Conservation (phyloP, 1,139 yeast genomes). For the Meyerozyma carpophila region DNA sequence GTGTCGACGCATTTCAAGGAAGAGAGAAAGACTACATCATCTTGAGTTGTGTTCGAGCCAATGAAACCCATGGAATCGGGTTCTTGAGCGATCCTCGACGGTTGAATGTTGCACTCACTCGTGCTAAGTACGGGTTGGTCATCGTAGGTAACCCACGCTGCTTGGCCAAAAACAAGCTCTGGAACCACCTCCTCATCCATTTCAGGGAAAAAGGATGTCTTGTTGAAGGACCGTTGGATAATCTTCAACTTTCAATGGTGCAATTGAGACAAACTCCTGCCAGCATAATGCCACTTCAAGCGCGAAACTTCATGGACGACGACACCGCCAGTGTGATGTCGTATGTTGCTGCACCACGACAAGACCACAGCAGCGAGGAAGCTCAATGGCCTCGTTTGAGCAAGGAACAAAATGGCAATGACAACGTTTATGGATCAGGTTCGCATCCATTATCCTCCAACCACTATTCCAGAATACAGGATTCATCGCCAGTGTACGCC, state of each 20-base stretch:
- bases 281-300: background rate
- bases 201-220: slow-evolving; percentile 81
- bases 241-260: slow-evolving; percentile 67
- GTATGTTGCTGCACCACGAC: slow-evolving; percentile 25
- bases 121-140: slow-evolving; percentile 83
- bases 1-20: slow-evolving; percentile 96
- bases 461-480: slow-evolving; percentile 31
- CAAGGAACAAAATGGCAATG: slow-evolving; percentile 7
- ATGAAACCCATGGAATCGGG: slow-evolving; percentile 78
- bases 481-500: slow-evolving; percentile 2
- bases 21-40: slow-evolving; percentile 90
- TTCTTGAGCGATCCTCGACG: slow-evolving; percentile 87
- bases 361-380: slow-evolving; percentile 6
- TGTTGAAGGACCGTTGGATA: slow-evolving; percentile 89
- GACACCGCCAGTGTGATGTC: slow-evolving; percentile 49
- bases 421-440: slow-evolving; percentile 12
- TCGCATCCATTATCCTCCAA: slow-evolving; percentile 31
- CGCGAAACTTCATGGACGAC: slow-evolving; percentile 12
- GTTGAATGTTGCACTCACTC: slow-evolving; percentile 84
- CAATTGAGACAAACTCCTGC: slow-evolving; percentile 34
- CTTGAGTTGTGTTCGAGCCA: slow-evolving; percentile 87
- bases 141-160: slow-evolving; percentile 84
- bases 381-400: slow-evolving; percentile 34
- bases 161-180: slow-evolving; percentile 61
- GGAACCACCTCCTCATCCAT: slow-evolving; percentile 77